Evolutionary conservation across 176 grass and related monocot genomes (phyloP), one percentile per base, ranked within the genome.

Genomic region (Calamus simplicifolius): DNA sequence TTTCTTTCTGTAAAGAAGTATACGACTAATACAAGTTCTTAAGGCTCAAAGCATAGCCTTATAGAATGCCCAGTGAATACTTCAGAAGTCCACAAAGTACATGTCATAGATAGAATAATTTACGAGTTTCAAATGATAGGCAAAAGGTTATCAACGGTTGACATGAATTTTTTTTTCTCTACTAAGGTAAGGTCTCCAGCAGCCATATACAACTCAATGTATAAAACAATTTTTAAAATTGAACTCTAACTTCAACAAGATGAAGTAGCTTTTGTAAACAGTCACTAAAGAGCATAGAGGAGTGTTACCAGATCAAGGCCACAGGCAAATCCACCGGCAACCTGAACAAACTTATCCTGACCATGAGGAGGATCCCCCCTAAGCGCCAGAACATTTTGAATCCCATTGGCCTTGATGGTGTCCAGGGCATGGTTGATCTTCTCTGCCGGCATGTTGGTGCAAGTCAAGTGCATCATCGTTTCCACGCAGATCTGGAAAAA

Each of bases 391-490:
- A 94, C 83, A 88, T 94, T 94, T 81, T 94, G 89, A 81, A 94
- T 94, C 64, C 84, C 89, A 73, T 94, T 85, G 29, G 68, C 28
- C 62, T 87, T 88, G 54, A 88, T 87, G 63, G 89, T 88, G 54
- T 85, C 59, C 64, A 94, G 78, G 61, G 84, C 89, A 78, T 79
- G 75, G 51, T 94, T 77, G 21, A 94, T 94, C 72, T 94, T 87
- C 77, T 94, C 89, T 27, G 88, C 67, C 28, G 81, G 89, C 89
- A 94, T 94, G 67, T 94, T 94, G 52, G 84, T 94, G 68, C 89
- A 94, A 72, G 89, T 94, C 70, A 94, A 74, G 57, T 94, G 89
- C 89, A 94, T 94, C 89, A 94, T 94, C 54, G 89, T 82, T 84
- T 94, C 89, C 50, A 94, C 89, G 1, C 89, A 94, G 3, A 94